phyloP scores from a whole-genome alignment of 306 rosid species.

The Vigna mungo region DNA sequence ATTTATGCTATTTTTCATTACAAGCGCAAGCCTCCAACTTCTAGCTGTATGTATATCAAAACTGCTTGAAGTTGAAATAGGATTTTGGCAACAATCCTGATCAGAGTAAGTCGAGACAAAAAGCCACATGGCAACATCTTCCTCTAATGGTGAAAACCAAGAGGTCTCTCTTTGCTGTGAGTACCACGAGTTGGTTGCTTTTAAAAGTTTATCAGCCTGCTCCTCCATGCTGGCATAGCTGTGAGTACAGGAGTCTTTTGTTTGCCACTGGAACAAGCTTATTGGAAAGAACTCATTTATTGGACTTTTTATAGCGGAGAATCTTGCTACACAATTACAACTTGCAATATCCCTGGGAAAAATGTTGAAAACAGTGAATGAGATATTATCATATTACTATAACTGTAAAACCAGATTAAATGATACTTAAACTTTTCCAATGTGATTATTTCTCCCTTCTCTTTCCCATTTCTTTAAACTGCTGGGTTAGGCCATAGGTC shows the following conservation, averaged over 20 bases:
- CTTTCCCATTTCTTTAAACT: slow-evolving; percentile 12
- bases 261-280: slow-evolving; percentile 62
- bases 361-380: slow-evolving; percentile 37
- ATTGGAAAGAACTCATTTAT: slow-evolving; percentile 70
- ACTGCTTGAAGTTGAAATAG: slow-evolving; percentile 49
- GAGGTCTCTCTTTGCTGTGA: slow-evolving; percentile 46
- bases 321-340: slow-evolving; percentile 62
- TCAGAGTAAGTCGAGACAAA: slow-evolving; percentile 67
- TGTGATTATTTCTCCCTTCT: slow-evolving; percentile 29
- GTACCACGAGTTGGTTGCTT: slow-evolving; percentile 58
- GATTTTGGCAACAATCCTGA: slow-evolving; percentile 45
- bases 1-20: slow-evolving; percentile 59
- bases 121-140: slow-evolving; percentile 74
- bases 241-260: slow-evolving; percentile 43
- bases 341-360: slow-evolving; percentile 77
- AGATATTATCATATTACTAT: slow-evolving; percentile 41
- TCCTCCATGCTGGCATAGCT: slow-evolving; percentile 51
- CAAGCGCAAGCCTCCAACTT: slow-evolving; percentile 80
- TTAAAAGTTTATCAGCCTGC: slow-evolving; percentile 56
- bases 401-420: slow-evolving; percentile 18
- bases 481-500: slow-evolving; percentile 16
- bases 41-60: slow-evolving; percentile 52
- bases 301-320: slow-evolving; percentile 61
- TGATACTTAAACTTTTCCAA: slow-evolving; percentile 6
- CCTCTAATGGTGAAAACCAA: slow-evolving; percentile 47